Evolutionary conservation across 108 stramenopile species (phyloP).

Genomic region (Skeletonema marinoi): DNA sequence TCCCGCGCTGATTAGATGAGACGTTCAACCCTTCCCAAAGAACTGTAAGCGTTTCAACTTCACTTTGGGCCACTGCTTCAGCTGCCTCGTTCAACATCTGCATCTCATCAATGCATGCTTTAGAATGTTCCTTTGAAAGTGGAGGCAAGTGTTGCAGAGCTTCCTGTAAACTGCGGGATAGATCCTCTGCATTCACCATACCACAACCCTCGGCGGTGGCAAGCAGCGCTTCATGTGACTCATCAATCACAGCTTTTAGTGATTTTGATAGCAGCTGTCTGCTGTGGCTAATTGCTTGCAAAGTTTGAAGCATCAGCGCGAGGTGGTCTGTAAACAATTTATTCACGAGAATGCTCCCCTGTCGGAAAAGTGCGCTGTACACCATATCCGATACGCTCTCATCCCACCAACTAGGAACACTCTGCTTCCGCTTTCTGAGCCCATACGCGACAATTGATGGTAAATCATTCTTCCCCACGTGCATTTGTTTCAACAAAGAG

Average conservation of each 20-base stretch:
- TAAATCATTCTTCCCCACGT: conserved; percentile 43
- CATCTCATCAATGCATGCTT: conserved; percentile 80
- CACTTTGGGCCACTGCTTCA: conserved; percentile 82
- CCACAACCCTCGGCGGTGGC: conserved; percentile 70
- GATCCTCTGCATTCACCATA: conserved; percentile 61
- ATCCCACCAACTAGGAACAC: conserved; percentile 59
- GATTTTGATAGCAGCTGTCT: conserved; percentile 52
- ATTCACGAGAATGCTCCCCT: conserved; percentile 32
- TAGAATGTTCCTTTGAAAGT: conserved; percentile 71
- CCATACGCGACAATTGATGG: conserved; percentile 26
- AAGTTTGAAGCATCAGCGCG: conserved; percentile 21
- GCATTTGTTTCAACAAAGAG: conserved; percentile 57
- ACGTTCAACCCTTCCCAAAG: conserved; percentile 86
- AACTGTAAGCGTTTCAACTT: conserved; percentile 83
- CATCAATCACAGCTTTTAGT: conserved; percentile 59
- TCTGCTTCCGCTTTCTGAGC: conserved; percentile 19
- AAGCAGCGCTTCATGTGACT: conserved; percentile 68
- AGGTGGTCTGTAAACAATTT: conserved; percentile 57
- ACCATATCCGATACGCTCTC: conserved; percentile 14
- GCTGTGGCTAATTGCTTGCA: conserved; percentile 47
- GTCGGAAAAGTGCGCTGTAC: conserved; percentile 15
- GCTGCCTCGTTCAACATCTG: conserved; percentile 67
- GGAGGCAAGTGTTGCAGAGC: conserved; percentile 74
- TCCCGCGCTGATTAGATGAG: conserved; percentile 49
- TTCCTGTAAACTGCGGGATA: conserved; percentile 77